Base-by-base conservation (phyloP, 805 yeast species). In the Suhomyces sp. region DNA sequence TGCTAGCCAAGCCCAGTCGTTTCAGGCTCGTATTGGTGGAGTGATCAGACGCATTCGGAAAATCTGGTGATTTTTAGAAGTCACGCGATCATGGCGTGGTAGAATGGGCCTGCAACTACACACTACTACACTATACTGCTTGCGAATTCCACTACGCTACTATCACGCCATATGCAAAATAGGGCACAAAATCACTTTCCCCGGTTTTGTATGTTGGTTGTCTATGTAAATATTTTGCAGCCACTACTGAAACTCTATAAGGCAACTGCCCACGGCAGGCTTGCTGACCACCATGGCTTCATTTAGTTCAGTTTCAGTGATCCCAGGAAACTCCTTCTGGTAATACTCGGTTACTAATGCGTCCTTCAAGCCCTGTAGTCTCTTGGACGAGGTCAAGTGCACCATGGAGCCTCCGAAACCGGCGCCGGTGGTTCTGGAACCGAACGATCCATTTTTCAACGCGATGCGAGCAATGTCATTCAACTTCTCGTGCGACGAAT, bases 351-450 rank as follows among this genome's bases (percentile, higher is more conserved):
- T 69, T 23, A 63, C 70, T 49, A 86, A 70, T 0, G 86, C 83
- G 2, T 56, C 52, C 8, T 68, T 65, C 27, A 83, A 71, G 2
- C 50, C 50, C 0, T 62, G 64, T 9, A 78, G 68, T 54, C 72
- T 76, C 54, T 74, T 74, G 4, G 71, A 69, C 3, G 79, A 69
- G 9, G 86, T 81, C 52, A 86, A 67, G 62, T 85, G 88, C n/a
- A 86, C 87, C 0, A 87, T 76, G 29, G 85, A 82, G 5, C 91
- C 91, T 33, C 91, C 91, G 78, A 84, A 86, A 4, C 92, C 92
- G 17, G 92, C 91, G 26, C 91, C 92, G 8, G 91, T 86, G n/a
- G 84, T 77, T 51, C 92, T 74, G 1, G 88, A 82, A 15, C 91
- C 91, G 54, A 68, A 74, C 1, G 88, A 73, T 3, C 90, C 91